Evolutionary conservation across 176 grass and related monocot genomes (phyloP), one percentile per base, ranked within the genome.

Genomic region (Oryza coarctata): DNA sequence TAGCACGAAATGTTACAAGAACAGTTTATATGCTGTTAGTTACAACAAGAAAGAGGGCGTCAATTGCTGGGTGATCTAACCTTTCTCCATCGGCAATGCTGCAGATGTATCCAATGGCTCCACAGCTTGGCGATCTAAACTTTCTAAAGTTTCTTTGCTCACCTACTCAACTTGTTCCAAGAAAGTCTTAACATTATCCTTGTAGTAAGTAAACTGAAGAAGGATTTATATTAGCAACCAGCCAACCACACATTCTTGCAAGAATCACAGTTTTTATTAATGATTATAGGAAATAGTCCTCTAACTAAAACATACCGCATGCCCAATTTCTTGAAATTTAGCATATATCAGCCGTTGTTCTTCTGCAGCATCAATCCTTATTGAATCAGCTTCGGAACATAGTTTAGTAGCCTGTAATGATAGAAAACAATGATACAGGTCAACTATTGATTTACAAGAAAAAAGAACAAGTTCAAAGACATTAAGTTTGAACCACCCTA

Each of bases 241-340:
- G 81, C 79, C 34, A 74, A 35, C 20, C 20, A 44, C 60, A 2
- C 38, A 52, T 22, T 26, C 10, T 22, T 74, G 22, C 47, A 74
- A 69, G 15, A 15, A 79, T 35, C 4, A 64, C 29, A 34, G 13
- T 39, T 12, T n/a, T 49, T 66, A 75, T 30, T 12, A 5, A 86
- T 65, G 22, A 66, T 67, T 38, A 47, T 66, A 52, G 14, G 4
- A 76, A 61, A 49, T 39, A 69, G 18, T 2, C 23, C 41, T 41
- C 28, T 39, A 44, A 31, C 23, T 29, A 63, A 63, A 8, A 88
- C 83, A 63, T 91, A 97, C 92, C 57, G 65, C 77, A 15, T 86
- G 22, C 62, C 73, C 55, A 78, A 94, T 82, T 74, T 87, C 40
- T 33, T 90, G 57, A 15, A 55, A 65, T 76, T 87, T 97, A 11